Percentiles rank a stretch among this genome's conserved stretches.
These are phyloP conservation scores for Lophiotrema nucula DNA, from an alignment of 495 filamentous ascomycete species.

Conservation along the genomic window DNA sequence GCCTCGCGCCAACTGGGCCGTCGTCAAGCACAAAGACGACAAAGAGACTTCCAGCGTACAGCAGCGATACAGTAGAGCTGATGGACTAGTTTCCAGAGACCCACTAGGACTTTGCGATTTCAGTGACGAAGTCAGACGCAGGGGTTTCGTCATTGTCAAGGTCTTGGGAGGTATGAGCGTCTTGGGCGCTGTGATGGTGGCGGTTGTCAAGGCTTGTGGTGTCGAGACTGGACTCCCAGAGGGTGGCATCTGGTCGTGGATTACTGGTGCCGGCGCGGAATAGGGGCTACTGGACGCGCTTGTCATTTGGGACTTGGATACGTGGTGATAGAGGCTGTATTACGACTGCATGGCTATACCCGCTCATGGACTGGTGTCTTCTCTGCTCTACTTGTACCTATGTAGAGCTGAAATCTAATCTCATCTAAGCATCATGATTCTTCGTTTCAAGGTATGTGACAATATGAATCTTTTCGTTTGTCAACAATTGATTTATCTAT, in stretches of 20 bases:
- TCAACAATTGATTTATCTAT: too few relatives aligned
- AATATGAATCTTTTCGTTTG: too few relatives aligned
- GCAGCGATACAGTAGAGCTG: conserved; percentile 37
- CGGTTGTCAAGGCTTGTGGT: conserved; percentile 32
- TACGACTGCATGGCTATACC: too few relatives aligned
- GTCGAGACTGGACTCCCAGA: conserved; percentile 22
- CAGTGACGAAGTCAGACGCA: conserved; percentile 62
- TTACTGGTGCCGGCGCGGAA: not conserved
- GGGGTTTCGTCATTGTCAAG: conserved; percentile 69
- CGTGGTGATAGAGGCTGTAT: too few relatives aligned
- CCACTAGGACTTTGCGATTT: conserved; percentile 74
- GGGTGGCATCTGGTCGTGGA: conserved; percentile 26
- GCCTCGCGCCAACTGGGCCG: conserved; percentile 38
- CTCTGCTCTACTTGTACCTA: too few relatives aligned
- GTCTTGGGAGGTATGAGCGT: conserved; percentile 74
- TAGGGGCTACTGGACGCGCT: too few relatives aligned
- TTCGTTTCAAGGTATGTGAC: too few relatives aligned
- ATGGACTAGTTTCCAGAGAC: conserved; percentile 54
- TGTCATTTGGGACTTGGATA: too few relatives aligned
- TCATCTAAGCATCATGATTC: too few relatives aligned
- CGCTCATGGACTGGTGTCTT: too few relatives aligned
- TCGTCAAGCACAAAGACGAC: conserved; percentile 23
- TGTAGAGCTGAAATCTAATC: too few relatives aligned
- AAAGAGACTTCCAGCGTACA: conserved; percentile 30
- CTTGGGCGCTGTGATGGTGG: conserved; percentile 67